phyloP scores from a whole-genome alignment of 2,329 filamentous ascomycete species.

The Ceratocystis variospora region DNA sequence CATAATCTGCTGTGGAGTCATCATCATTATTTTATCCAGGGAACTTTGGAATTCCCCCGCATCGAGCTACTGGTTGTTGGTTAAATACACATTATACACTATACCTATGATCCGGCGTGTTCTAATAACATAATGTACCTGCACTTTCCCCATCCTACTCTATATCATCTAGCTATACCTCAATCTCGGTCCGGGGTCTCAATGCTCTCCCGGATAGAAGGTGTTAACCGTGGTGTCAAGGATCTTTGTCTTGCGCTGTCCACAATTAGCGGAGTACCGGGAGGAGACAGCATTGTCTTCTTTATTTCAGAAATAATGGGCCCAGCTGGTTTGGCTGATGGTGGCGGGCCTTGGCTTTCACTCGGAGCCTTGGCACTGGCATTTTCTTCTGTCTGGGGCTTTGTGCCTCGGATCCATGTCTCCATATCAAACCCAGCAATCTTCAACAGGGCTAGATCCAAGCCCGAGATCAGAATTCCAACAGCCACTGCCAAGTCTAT shows the following conservation, averaged over 20 bases:
- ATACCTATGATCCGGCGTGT: neutral
- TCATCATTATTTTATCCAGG: neutral
- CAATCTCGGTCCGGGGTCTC: constrained; percentile 58
- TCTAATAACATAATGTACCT: neutral
- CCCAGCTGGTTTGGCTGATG: neutral
- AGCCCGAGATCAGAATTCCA: constrained; percentile 1
- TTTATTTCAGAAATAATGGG: neutral
- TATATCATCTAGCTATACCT: constrained; percentile 31
- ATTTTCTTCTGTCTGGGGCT: neutral
- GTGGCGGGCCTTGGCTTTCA: neutral
- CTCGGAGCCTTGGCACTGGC: neutral
- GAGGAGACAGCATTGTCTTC: constrained; percentile 1
- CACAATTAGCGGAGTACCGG: neutral
- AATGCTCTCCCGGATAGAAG: constrained; percentile 32
- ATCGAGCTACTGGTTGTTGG: neutral
- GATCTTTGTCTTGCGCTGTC: neutral
- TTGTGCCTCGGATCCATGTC: constrained; percentile 6
- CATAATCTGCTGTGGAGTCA: too few species aligned
- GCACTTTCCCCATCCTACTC: neutral
- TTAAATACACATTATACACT: constrained; percentile 7
- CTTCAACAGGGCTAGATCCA: constrained; percentile 8
- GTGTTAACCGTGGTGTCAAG: constrained; percentile 31
- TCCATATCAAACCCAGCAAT: constrained; percentile 13
- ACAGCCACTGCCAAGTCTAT: constrained; percentile 7
- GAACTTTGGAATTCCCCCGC: neutral